Conservation (phyloP, 768 basidiomycete genomes). For the Daedaleopsis sinensis region DNA sequence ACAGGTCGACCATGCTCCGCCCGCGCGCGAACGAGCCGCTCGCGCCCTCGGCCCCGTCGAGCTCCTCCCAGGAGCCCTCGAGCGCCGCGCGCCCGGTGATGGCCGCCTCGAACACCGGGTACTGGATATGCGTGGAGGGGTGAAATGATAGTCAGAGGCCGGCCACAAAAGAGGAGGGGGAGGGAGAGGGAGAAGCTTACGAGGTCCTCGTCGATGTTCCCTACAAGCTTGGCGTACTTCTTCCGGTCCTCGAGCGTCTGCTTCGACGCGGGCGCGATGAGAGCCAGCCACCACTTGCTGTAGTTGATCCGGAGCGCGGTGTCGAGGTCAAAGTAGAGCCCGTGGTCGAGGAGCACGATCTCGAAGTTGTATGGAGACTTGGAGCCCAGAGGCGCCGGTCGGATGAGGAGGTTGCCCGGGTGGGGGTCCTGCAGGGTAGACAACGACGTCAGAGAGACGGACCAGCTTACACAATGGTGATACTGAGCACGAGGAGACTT, state of each 20-base stretch:
- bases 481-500: constrained; percentile 30
- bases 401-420: constrained; percentile 89
- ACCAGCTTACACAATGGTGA: constrained; percentile 15
- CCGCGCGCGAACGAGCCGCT: constrained; percentile 60
- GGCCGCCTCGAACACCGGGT: constrained; percentile 93
- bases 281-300: constrained; percentile 86
- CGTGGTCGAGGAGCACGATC: constrained; percentile 93
- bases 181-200: constrained; percentile 42
- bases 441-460: neutral
- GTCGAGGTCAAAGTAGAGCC: constrained; percentile 90
- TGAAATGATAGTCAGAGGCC: neutral
- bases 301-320: constrained; percentile 80
- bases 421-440: constrained; percentile 81
- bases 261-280: constrained; percentile 75
- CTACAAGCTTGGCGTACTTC: constrained; percentile 89
- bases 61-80: constrained; percentile 58
- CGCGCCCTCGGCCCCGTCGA: constrained; percentile 37
- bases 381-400: constrained; percentile 63
- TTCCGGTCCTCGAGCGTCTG: constrained; percentile 66
- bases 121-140: no score
- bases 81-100: constrained; percentile 87
- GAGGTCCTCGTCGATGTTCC: constrained; percentile 86
- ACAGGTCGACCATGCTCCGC: constrained; percentile 75
- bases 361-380: constrained; percentile 94
- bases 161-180: neutral